Conservation (phyloP, 2,329 filamentous ascomycete species). For the Erysiphe pulchra region DNA sequence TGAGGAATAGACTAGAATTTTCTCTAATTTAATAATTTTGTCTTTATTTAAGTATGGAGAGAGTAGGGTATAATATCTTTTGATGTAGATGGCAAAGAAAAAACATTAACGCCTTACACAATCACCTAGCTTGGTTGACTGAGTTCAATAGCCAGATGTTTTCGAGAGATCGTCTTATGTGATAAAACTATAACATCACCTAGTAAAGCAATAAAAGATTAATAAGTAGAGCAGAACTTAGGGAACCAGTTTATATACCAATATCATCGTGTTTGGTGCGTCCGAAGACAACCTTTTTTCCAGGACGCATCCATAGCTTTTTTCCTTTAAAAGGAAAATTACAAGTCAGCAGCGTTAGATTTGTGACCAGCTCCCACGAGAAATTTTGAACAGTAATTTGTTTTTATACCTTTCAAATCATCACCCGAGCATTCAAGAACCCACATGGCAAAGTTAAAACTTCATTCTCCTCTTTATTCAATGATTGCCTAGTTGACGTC, state of each 20-base stretch:
- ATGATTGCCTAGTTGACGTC: no score
- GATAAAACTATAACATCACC: slow-evolving; percentile 43
- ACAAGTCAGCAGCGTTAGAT: neutral
- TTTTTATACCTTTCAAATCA: slow-evolving; percentile 21
- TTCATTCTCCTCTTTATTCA: no score
- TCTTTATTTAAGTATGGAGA: no score
- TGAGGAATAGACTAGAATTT: slow-evolving; percentile 5
- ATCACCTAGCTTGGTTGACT: slow-evolving; percentile 35
- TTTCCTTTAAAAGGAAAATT: slow-evolving; percentile 23
- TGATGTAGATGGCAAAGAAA: neutral
- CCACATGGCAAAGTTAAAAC: slow-evolving; percentile 19
- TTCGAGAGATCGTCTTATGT: slow-evolving; percentile 64
- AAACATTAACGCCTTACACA: slow-evolving; percentile 26
- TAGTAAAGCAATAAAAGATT: neutral
- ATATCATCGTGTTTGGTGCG: slow-evolving; percentile 34
- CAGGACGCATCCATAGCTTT: slow-evolving; percentile 63
- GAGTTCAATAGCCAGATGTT: slow-evolving; percentile 61
- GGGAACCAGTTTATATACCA: neutral
- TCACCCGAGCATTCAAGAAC: slow-evolving; percentile 26
- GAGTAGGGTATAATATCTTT: no score
- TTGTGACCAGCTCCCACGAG: neutral
- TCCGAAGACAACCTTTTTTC: slow-evolving; percentile 66
- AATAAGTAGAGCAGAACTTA: neutral
- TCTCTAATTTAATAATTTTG: no score
- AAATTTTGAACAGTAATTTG: neutral